Conservation (phyloP, 2,329 filamentous ascomycete genomes). For the Ambrosiella beaveri region DNA sequence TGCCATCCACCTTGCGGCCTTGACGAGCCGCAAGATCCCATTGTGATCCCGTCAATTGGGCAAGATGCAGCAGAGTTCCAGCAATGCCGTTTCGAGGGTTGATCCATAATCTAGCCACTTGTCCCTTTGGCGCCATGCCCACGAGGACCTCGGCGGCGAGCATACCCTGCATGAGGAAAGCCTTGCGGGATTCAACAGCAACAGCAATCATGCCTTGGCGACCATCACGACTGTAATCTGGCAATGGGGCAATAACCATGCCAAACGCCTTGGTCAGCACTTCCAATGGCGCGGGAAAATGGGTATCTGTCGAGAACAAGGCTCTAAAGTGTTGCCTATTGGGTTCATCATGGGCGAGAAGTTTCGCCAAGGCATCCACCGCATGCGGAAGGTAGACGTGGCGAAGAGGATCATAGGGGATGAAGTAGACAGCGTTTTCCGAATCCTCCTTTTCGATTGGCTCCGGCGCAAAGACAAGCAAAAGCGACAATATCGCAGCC, state of each 20-base stretch:
- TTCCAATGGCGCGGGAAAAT: constrained; percentile 49
- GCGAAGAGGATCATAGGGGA: constrained; percentile 59
- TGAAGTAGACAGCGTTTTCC: constrained; percentile 49
- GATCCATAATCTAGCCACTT: constrained; percentile 64
- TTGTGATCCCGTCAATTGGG: constrained; percentile 52
- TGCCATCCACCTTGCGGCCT: constrained; percentile 26
- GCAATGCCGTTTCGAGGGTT: constrained; percentile 71
- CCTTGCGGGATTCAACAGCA: constrained; percentile 67
- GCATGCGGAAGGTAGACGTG: constrained; percentile 83
- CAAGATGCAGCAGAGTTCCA: constrained; percentile 57
- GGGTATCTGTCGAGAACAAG: constrained; percentile 60
- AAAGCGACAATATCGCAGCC: constrained; percentile 67
- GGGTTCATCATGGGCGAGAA: constrained; percentile 82
- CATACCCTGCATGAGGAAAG: constrained; percentile 80
- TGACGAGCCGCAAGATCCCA: constrained; percentile 32
- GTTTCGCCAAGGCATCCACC: constrained; percentile 76
- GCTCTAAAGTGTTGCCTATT: constrained; percentile 72
- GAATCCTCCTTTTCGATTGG: constrained; percentile 45
- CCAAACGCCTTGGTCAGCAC: constrained; percentile 76
- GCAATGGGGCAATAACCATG: constrained; percentile 69
- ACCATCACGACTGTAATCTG: constrained; percentile 41
- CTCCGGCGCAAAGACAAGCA: constrained; percentile 74
- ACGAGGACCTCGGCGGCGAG: constrained; percentile 79
- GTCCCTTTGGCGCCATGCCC: constrained; percentile 52
- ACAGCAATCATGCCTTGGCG: constrained; percentile 44